phyloP scores from a whole-genome alignment of 768 basidiomycete species.

The Rhodosporidiobolus sp. region DNA sequence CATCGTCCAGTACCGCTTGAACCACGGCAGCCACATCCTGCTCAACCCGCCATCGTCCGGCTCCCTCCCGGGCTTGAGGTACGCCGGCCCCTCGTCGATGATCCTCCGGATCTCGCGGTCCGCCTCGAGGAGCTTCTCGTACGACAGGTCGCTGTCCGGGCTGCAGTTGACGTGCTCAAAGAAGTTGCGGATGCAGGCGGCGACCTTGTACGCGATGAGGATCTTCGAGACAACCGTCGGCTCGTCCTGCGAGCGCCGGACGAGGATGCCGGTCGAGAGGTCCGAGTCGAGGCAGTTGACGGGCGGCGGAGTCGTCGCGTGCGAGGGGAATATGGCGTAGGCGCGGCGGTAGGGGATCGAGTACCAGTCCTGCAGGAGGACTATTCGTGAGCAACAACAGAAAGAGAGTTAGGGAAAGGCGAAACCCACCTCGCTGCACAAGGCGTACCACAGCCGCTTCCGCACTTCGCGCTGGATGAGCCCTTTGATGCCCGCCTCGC shows the following conservation, averaged over 20 bases:
- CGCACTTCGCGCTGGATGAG: slow-evolving; percentile 35
- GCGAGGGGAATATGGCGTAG: slow-evolving; percentile 25
- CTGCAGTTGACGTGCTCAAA: slow-evolving; percentile 31
- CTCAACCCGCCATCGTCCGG: background rate
- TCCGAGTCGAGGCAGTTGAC: slow-evolving; percentile 36
- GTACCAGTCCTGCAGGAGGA: slow-evolving; percentile 27
- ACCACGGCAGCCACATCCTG: slow-evolving; percentile 4
- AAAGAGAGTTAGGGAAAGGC: background rate
- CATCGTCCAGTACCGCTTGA: slow-evolving; percentile 34
- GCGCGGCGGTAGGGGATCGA: slow-evolving; percentile 17
- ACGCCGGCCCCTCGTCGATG: slow-evolving; percentile 23
- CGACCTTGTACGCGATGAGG: slow-evolving; percentile 18
- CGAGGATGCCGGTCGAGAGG: slow-evolving; percentile 16
- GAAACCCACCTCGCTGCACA: slow-evolving; percentile 16
- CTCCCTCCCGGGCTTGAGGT: slow-evolving; percentile 4
- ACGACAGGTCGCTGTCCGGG: background rate
- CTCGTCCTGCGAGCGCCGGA: slow-evolving; percentile 19
- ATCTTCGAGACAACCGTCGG: slow-evolving; percentile 34
- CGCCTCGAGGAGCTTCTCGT: slow-evolving; percentile 27
- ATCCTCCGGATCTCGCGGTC: slow-evolving; percentile 27
- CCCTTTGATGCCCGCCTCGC: slow-evolving; percentile 21
- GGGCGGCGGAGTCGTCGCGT: slow-evolving; percentile 36
- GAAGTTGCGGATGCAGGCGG: slow-evolving; percentile 25
- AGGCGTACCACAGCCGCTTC: slow-evolving; percentile 33
- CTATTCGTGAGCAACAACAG: background rate